Base-by-base conservation (phyloP, 306 rosid genomes). In the Lathyrus sativus region DNA sequence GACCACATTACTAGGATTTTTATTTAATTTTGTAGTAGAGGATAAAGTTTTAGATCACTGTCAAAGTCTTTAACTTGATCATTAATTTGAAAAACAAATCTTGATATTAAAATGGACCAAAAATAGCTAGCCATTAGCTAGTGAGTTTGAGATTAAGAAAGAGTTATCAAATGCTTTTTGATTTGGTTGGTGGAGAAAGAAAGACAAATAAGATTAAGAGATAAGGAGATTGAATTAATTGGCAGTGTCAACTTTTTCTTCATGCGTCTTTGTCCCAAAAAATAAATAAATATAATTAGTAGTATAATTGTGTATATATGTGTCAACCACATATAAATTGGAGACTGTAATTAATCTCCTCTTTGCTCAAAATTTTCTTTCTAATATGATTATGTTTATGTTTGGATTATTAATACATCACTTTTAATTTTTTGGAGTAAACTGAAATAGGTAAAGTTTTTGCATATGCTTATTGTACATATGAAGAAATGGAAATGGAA, bases 141-240 rank as follows among this genome's bases (percentile, higher is more conserved):
- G 22, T 41, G 70, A 57, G 43, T 49, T 53, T 39, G 41, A 59
- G 74, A 77, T 55, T 18, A 57, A 44, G 71, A 63, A 48, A 71
- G 57, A 63, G 37, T 6, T 24, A 77, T 56, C 9, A 12, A 1
- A 55, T 41, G 58, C 24, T 48, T 65, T 57, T 56, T 48, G 18
- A 22, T 72, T 73, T 68, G 70, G 67, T 72, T 35, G 68, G 73
- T 54, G 57, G 74, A 74, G 77, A 74, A 50, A 68, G 57, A 68
- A 28, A 15, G 45, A 11, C n/a, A 33, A 55, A 39, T 6, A 33
- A 19, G 76, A 57, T 63, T 73, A 73, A 41, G 35, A 73, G 85
- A 81, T 81, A 74, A 81, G 80, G 6, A 69, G 74, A 66, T 59
- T 66, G 78, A 71, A 35, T 60, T 58, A 71, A 14, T 72, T 62